These are phyloP conservation scores for Rhizophagus sp. DNA, from an alignment of 192 early-diverging fungal species.

Conservation along the genomic window DNA sequence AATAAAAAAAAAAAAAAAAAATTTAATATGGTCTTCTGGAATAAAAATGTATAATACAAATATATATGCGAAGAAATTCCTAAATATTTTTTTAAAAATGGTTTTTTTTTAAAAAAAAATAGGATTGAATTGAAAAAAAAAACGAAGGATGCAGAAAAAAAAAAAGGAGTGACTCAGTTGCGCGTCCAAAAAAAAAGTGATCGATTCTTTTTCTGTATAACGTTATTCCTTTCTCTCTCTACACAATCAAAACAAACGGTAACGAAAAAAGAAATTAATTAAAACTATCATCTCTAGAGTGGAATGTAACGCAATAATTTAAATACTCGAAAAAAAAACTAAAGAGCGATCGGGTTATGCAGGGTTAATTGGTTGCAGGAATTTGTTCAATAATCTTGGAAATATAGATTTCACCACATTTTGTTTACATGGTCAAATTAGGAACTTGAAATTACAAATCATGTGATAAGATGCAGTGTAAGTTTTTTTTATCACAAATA, in stretches of 20 bases:
- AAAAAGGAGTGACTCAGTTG: too few relatives aligned
- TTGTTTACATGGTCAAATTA: not conserved
- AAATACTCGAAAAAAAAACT: not conserved
- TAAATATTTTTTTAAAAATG: too few relatives aligned
- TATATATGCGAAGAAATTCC: too few relatives aligned
- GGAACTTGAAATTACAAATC: not conserved
- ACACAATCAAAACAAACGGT: not conserved
- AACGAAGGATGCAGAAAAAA: not conserved
- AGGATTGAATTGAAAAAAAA: not conserved
- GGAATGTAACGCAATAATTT: not conserved
- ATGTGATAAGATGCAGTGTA: not conserved
- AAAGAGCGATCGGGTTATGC: not conserved
- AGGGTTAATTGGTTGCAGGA: not conserved
- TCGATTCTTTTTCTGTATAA: not conserved
- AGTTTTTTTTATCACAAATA: not conserved
- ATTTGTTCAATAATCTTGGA: not conserved
- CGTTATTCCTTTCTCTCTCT: not conserved
- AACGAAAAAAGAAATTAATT: not conserved
- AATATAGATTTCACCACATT: not conserved
- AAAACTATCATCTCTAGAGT: not conserved
- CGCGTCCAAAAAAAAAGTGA: not conserved
- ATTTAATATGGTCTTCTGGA: too few relatives aligned
- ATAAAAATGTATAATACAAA: too few relatives aligned
- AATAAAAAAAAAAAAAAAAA: not conserved
- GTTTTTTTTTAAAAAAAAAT: not conserved